These are phyloP conservation scores for Diaporthe destruens DNA, from an alignment of 2,329 filamentous ascomycete genomes.

Conservation along the genomic window DNA sequence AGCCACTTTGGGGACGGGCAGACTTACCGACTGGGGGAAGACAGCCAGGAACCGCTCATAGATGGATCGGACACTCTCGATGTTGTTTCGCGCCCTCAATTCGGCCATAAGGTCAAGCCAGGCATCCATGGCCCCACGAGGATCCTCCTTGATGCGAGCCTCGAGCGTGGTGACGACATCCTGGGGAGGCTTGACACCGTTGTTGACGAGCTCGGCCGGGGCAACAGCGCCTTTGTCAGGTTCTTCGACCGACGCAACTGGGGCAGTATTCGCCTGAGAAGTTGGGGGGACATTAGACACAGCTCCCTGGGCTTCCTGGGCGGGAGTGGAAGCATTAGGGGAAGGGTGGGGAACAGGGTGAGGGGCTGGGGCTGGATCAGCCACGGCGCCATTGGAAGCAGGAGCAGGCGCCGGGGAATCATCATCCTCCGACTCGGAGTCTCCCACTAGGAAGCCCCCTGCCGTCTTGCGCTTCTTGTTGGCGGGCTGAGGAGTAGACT, in stretches of 20 bases:
- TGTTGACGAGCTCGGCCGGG: slow-evolving; percentile 69
- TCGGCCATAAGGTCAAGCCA: slow-evolving; percentile 91
- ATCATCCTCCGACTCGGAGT: slow-evolving; percentile 69
- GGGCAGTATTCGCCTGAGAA: slow-evolving; percentile 44
- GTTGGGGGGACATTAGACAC: slow-evolving; percentile 51
- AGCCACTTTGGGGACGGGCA: background rate
- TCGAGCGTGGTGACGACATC: slow-evolving; percentile 67
- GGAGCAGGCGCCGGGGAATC: slow-evolving; percentile 47
- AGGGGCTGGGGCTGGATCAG: slow-evolving; percentile 41
- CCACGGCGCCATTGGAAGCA: slow-evolving; percentile 44
- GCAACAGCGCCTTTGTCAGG: slow-evolving; percentile 54
- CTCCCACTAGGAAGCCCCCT: slow-evolving; percentile 71
- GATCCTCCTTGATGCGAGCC: slow-evolving; percentile 91
- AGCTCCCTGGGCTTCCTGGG: slow-evolving; percentile 48
- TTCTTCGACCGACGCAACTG: slow-evolving; percentile 46
- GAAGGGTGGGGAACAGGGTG: slow-evolving; percentile 42
- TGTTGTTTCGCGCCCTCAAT: slow-evolving; percentile 82
- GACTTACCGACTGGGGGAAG: slow-evolving; percentile 91
- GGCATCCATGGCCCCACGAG: slow-evolving; percentile 90
- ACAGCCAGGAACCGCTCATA: slow-evolving; percentile 90
- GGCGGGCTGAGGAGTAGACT: slow-evolving; percentile 44
- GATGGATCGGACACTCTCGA: slow-evolving; percentile 82
- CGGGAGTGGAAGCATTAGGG: slow-evolving; percentile 43
- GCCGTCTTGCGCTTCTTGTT: slow-evolving; percentile 71
- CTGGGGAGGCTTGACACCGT: slow-evolving; percentile 65